These are phyloP conservation scores for Salinomyces thailandicus DNA, from an alignment of 2,329 filamentous ascomycete species.

Conservation along the genomic window DNA sequence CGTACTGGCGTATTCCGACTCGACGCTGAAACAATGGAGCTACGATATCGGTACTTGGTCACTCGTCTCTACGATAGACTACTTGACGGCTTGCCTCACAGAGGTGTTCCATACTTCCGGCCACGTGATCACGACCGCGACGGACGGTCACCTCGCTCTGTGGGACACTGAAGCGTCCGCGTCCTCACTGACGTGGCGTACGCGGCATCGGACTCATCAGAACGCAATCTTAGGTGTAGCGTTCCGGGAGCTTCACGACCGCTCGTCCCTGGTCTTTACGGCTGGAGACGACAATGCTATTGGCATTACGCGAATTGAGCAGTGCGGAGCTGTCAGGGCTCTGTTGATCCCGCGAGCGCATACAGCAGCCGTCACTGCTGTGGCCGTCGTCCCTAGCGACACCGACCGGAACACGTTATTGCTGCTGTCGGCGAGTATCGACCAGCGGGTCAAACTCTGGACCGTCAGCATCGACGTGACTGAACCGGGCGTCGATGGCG, in stretches of 20 bases:
- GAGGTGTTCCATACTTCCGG: slow-evolving; percentile 37
- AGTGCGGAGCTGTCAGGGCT: slow-evolving; percentile 13
- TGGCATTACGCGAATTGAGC: slow-evolving; percentile 41
- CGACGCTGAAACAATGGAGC: slow-evolving; percentile 50
- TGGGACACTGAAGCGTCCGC: neutral
- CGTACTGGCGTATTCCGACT: slow-evolving; percentile 74
- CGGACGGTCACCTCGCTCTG: slow-evolving; percentile 61
- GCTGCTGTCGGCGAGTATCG: slow-evolving; percentile 30
- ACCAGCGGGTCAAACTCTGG: slow-evolving; percentile 42
- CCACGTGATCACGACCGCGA: slow-evolving; percentile 44
- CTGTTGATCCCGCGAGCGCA: slow-evolving; percentile 51
- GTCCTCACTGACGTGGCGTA: slow-evolving; percentile 24
- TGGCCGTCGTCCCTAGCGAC: slow-evolving; percentile 30
- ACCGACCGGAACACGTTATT: slow-evolving; percentile 6
- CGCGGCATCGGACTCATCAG: slow-evolving; percentile 55
- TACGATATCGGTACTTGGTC: slow-evolving; percentile 23
- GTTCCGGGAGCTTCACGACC: slow-evolving; percentile 21
- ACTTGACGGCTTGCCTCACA: slow-evolving; percentile 56
- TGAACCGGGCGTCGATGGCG: slow-evolving; percentile 14
- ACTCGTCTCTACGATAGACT: slow-evolving; percentile 29
- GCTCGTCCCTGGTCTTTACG: slow-evolving; percentile 50
- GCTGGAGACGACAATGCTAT: slow-evolving; percentile 85
- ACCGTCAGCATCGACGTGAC: slow-evolving; percentile 20
- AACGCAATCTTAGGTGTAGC: slow-evolving; percentile 60
- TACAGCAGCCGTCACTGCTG: slow-evolving; percentile 56